Percentiles rank a stretch among this genome's conserved stretches.
Conservation (phyloP, 2,329 filamentous ascomycete species). For the Gaeumannomyces sp. region DNA sequence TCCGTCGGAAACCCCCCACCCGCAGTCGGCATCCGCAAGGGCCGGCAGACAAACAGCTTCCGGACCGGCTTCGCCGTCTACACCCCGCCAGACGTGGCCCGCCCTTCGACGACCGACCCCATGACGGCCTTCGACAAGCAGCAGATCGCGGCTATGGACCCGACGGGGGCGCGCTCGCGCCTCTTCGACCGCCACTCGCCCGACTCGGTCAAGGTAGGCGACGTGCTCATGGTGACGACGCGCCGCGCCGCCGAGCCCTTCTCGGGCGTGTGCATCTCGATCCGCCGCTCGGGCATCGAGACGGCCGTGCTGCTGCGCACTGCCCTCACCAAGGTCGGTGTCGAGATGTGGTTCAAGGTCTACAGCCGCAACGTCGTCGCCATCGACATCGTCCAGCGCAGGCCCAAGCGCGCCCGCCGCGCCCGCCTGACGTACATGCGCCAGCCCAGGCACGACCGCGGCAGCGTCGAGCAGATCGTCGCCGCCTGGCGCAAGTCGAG, state of each 20-base stretch:
- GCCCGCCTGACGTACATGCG: slow-evolving; percentile 89
- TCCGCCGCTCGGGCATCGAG: slow-evolving; percentile 82
- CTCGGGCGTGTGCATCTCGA: slow-evolving; percentile 79
- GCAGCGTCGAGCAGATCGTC: slow-evolving; percentile 77
- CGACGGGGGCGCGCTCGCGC: slow-evolving; percentile 71
- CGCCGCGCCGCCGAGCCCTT: slow-evolving; percentile 79
- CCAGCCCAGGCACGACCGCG: slow-evolving; percentile 79
- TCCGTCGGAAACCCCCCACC: neutral
- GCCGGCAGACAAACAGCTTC: slow-evolving; percentile 19
- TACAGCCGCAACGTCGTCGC: slow-evolving; percentile 85
- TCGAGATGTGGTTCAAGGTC: slow-evolving; percentile 97
- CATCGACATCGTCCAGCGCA: slow-evolving; percentile 88
- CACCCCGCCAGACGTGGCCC: slow-evolving; percentile 16
- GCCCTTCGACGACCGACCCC: slow-evolving; percentile 40
- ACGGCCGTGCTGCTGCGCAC: slow-evolving; percentile 82
- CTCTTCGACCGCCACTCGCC: slow-evolving; percentile 75
- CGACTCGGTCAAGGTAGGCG: slow-evolving; percentile 76
- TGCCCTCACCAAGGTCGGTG: slow-evolving; percentile 76
- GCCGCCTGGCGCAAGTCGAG: slow-evolving; percentile 45
- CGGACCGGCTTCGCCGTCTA: slow-evolving; percentile 46
- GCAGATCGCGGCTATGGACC: slow-evolving; percentile 73
- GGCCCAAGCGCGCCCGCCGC: slow-evolving; percentile 75
- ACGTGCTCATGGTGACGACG: slow-evolving; percentile 85
- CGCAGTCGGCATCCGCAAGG: slow-evolving; percentile 7
- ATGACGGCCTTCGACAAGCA: slow-evolving; percentile 59